These are phyloP conservation scores for Isoetes engelmannii DNA, from an alignment of 83 land plant genomes.

Conservation along the genomic window DNA sequence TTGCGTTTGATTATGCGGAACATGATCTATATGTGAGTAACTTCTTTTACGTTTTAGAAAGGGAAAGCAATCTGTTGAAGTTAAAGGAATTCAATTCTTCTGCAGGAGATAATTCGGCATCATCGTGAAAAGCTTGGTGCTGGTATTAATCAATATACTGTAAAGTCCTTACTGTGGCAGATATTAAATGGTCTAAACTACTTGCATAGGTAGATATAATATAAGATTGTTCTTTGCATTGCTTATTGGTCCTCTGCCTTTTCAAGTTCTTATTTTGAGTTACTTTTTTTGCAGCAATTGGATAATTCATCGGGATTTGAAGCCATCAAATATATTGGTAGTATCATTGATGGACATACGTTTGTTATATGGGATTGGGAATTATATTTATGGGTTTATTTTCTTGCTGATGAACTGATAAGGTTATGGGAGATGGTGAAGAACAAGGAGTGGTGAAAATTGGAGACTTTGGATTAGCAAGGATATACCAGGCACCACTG, in stretches of 20 bases:
- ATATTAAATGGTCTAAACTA: slow-evolving; percentile 90
- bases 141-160: slow-evolving; percentile 70
- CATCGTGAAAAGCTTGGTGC: slow-evolving; percentile 83
- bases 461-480: slow-evolving; percentile 96
- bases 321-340: slow-evolving; percentile 94
- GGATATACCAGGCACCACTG: slow-evolving; percentile 88
- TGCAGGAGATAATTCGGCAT: slow-evolving; percentile 88
- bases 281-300: slow-evolving; percentile 61
- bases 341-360: background rate
- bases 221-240: background rate
- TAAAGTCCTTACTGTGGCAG: slow-evolving; percentile 95
- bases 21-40: slow-evolving; percentile 94
- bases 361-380: background rate
- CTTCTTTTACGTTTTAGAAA: background rate
- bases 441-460: slow-evolving; percentile 97
- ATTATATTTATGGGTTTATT: no score
- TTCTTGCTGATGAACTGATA: no score
- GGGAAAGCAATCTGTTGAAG: no score
- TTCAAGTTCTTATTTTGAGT: background rate
- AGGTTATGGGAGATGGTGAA: slow-evolving; percentile 98
- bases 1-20: slow-evolving; percentile 97
- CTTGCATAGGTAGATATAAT: slow-evolving; percentile 63
- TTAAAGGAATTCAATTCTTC: background rate
- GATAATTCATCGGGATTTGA: slow-evolving; percentile 92
- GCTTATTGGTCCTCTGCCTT: background rate